Base-by-base conservation (phyloP, 1,284 basidiomycete genomes). In the Ganoderma leucocontextum region DNA sequence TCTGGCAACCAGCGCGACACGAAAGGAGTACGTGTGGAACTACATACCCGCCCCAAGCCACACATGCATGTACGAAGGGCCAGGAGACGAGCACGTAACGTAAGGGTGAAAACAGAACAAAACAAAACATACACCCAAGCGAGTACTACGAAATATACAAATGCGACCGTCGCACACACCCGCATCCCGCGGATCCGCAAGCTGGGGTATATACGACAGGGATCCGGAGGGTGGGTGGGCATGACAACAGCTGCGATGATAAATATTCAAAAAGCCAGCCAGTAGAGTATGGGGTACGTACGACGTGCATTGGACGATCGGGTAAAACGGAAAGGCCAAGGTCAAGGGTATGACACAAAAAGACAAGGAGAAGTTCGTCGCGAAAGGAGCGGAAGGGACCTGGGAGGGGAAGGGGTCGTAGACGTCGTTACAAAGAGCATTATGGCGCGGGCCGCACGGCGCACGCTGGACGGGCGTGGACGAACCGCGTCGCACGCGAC, bases 241-340 rank as follows among this genome's bases (percentile, higher is more conserved):
- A 57, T 65, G 63, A 57, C 64, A 62, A 66, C 66, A 64, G 66
- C 42, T 57, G 64, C 72, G 52, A 42, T 58, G 68, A 71, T 71
- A 73, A 73, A 73, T 73, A 73, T 66, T 70, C 55, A 73, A 70
- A 71, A 67, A 49, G 22, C 29, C 60, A 64, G 63, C 59, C 47
- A 60, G 39, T 73, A 73, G 17, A n/a, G 72, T 73, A 73, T 66
- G 70, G 68, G 22, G 10, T 25, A 47, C 19, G 19, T 59, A 64
- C 33, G 60, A 36, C 36, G 47, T 29, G 29, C 29, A 29, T 29
- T 29, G 29, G 29, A 29, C 29, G 29, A 29, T 29, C 29, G 29
- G 25, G 42, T 44, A 39, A 29, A 49, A 22, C 35, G 42, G 33
- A 38, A 52, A 42, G 60, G 25, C 33, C 53, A 39, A 29, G 60